Conservation (phyloP, 306 rosid species). For the apple (Malus domestica) region DNA sequence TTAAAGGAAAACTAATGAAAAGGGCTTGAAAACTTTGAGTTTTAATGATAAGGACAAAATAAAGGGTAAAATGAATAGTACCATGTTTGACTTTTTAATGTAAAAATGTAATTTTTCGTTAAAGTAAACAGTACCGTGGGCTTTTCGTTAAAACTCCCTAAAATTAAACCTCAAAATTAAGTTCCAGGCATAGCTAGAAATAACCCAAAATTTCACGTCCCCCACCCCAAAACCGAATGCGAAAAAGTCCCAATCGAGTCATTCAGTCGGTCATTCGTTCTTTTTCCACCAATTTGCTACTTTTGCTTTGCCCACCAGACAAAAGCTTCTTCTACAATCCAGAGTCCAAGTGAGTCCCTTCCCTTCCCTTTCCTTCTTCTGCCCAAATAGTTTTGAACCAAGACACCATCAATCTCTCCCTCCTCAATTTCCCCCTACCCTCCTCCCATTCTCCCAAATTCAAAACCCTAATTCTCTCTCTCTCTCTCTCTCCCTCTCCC, state of each 20-base stretch:
- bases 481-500: not conserved
- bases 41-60: no score
- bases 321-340: not conserved
- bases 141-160: no score
- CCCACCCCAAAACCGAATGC: not conserved
- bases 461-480: slow-evolving; percentile 41
- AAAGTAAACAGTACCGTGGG: no score
- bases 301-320: not conserved
- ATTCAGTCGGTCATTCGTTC: not conserved
- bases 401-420: not conserved
- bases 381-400: not conserved
- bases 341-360: not conserved
- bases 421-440: not conserved
- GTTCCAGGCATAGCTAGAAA: no score
- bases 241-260: not conserved
- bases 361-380: not conserved
- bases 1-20: no score
- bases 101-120: no score
- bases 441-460: slow-evolving; percentile 10
- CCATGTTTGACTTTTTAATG: no score
- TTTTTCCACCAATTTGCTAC: not conserved
- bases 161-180: no score
- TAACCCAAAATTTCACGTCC: not conserved
- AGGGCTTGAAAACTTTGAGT: no score
- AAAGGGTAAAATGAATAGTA: no score